These are phyloP conservation scores for Sclerotinia nivalis DNA, from an alignment of 2,329 filamentous ascomycete species.

Conservation along the genomic window DNA sequence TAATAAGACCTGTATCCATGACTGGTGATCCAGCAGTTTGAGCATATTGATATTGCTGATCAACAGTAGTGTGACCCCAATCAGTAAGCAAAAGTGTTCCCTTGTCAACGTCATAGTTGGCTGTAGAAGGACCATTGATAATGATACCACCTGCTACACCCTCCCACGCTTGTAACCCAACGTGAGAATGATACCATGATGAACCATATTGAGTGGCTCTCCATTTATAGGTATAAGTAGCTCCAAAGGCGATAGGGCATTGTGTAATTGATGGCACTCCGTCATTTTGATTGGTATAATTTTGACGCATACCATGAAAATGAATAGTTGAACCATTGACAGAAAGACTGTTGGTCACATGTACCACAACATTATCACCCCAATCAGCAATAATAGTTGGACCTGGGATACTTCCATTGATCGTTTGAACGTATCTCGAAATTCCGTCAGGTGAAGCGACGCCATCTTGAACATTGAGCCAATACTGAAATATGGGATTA, in stretches of 20 bases:
- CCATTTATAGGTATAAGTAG: conserved; percentile 30
- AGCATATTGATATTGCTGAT: conserved; percentile 29
- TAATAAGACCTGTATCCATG: conserved; percentile 40
- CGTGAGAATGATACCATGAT: conserved; percentile 63
- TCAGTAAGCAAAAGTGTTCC: conserved; percentile 49
- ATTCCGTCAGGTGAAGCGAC: conserved; percentile 38
- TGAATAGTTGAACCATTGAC: conserved; percentile 45
- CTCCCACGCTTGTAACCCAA: conserved; percentile 50
- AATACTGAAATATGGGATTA: conserved; percentile 24
- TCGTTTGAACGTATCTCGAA: conserved; percentile 32
- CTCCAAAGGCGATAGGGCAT: conserved; percentile 58
- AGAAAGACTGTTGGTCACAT: conserved; percentile 39
- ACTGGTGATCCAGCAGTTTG: conserved; percentile 32
- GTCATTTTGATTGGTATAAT: conserved; percentile 45
- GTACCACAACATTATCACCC: conserved; percentile 44
- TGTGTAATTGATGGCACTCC: conserved; percentile 53
- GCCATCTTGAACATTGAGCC: conserved; percentile 25
- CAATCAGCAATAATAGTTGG: conserved; percentile 41
- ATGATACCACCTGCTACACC: conserved; percentile 61
- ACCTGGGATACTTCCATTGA: conserved; percentile 41
- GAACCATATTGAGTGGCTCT: conserved; percentile 44
- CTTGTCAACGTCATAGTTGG: conserved; percentile 62
- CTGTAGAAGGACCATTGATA: conserved; percentile 59
- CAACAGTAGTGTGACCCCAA: conserved; percentile 38
- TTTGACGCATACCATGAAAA: conserved; percentile 51